phyloP scores from a whole-genome alignment of 495 filamentous ascomycete species.

The Cercophora samala region DNA sequence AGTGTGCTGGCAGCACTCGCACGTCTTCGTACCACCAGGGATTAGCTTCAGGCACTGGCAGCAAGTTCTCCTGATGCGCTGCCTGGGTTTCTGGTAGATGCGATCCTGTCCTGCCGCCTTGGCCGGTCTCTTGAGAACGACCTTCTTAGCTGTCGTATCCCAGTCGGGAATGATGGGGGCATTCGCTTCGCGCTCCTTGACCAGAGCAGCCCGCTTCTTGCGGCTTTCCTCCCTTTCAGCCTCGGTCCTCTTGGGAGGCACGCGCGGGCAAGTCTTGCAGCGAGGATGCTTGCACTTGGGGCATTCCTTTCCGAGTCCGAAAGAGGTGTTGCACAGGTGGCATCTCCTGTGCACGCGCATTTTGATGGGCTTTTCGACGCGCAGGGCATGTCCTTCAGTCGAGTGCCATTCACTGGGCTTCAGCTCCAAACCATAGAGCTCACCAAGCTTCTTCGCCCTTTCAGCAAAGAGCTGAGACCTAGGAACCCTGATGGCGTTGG shows the following conservation, averaged over 20 bases:
- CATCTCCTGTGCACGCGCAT: slow-evolving; percentile 87
- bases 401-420: slow-evolving; percentile 67
- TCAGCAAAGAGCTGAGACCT: slow-evolving; percentile 58
- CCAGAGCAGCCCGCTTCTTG: slow-evolving; percentile 40
- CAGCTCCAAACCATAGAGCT: slow-evolving; percentile 69
- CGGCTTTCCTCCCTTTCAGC: slow-evolving; percentile 49
- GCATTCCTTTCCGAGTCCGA: slow-evolving; percentile 62
- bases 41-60: slow-evolving; percentile 72
- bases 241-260: slow-evolving; percentile 56
- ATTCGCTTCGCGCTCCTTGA: slow-evolving; percentile 50
- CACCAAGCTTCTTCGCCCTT: slow-evolving; percentile 66
- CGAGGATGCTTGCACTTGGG: slow-evolving; percentile 67
- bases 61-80: slow-evolving; percentile 72
- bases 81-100: slow-evolving; percentile 60
- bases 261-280: slow-evolving; percentile 76
- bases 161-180: slow-evolving; percentile 48
- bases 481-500: slow-evolving; percentile 40
- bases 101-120: slow-evolving; percentile 67
- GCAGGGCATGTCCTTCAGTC: slow-evolving; percentile 55
- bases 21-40: slow-evolving; percentile 45
- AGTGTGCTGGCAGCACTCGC: slow-evolving; percentile 65
- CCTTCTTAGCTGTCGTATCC: slow-evolving; percentile 40
- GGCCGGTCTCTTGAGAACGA: slow-evolving; percentile 57
- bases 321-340: slow-evolving; percentile 67
- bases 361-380: slow-evolving; percentile 83